phyloP scores from a whole-genome alignment of 352 stramenopile genomes.

The Phytopythium sindhum region DNA sequence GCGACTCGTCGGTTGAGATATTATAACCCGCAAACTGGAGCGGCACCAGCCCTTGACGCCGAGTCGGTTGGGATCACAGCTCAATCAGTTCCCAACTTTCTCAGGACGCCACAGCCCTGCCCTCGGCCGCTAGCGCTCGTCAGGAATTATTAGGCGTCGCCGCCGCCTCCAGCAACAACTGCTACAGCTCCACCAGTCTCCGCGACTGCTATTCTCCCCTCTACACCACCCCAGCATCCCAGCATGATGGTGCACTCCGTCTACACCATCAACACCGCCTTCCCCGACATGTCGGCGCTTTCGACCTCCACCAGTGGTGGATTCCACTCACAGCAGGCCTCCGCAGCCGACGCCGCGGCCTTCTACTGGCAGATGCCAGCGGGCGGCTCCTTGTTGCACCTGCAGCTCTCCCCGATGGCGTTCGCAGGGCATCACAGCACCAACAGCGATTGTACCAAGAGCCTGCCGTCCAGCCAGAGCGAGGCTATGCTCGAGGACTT shows the following conservation, averaged over 20 bases:
- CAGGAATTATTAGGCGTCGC: neutral
- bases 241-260: constrained; percentile 4
- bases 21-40: neutral
- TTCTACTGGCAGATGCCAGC: neutral
- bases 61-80: neutral
- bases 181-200: neutral
- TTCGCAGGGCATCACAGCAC: neutral
- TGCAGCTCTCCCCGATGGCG: neutral
- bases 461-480: neutral
- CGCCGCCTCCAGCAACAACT: neutral
- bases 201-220: neutral
- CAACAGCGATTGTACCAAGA: neutral
- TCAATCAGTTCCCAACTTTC: constrained; percentile 1
- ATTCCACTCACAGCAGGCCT: neutral
- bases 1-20: neutral
- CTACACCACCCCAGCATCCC: neutral
- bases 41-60: neutral
- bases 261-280: neutral
- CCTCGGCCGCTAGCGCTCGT: neutral
- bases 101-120: neutral
- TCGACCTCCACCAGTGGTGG: neutral
- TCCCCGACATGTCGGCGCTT: neutral
- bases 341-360: neutral
- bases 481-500: neutral
- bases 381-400: neutral